A percentile compares a stretch with the other conserved stretches of the same genome.
Conservation (phyloP, 305 asterid species). For the Fraxinus floribunda region DNA sequence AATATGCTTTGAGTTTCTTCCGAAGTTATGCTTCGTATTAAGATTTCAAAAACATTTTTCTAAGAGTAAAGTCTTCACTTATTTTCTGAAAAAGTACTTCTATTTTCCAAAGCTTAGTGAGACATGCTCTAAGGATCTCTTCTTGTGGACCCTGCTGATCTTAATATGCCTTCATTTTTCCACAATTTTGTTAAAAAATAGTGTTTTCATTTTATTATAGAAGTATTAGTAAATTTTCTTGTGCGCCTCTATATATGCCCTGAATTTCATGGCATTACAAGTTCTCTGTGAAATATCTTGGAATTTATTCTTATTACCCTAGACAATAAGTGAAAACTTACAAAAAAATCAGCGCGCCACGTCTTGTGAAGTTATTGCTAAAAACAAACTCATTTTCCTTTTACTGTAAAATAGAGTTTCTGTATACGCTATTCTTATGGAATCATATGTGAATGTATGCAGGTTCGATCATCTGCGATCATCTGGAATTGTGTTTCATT, state of each 20-base stretch:
- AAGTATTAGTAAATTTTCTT: background rate
- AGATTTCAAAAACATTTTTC: background rate
- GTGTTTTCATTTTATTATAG: background rate
- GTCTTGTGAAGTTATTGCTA: background rate
- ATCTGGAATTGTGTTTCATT: conserved; percentile 7
- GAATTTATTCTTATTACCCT: background rate
- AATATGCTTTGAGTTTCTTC: background rate
- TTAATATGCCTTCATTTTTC: background rate
- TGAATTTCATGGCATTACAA: background rate
- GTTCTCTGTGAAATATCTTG: background rate
- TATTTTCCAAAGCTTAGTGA: background rate
- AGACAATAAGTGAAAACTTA: background rate
- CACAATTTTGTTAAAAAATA: background rate
- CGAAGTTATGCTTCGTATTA: background rate
- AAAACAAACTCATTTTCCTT: background rate
- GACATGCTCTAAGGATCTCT: background rate
- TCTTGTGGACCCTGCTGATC: background rate
- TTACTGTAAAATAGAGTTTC: background rate
- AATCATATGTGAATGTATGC: conserved; percentile 13
- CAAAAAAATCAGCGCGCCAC: background rate
- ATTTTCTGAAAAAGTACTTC: background rate
- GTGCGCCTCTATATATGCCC: background rate
- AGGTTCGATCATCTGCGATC: conserved; percentile 22
- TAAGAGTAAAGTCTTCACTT: background rate
- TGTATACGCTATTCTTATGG: background rate